A percentile compares a stretch with the other conserved stretches of the same genome.
Conservation (phyloP, 2,329 filamentous ascomycete species). For the Aspergillus brunneoviolaceus region DNA sequence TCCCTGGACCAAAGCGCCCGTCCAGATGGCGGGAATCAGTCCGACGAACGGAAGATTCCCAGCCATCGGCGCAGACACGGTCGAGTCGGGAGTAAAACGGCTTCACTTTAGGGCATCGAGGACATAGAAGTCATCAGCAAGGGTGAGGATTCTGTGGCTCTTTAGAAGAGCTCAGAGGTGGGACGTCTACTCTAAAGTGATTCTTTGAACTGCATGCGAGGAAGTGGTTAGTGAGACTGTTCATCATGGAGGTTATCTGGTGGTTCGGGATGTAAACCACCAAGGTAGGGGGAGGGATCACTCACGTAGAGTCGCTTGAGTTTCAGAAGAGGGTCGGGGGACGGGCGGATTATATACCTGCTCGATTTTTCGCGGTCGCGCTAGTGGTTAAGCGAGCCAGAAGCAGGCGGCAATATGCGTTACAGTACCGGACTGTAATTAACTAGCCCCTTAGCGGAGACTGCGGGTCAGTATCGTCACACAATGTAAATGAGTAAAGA, state of each 20-base stretch:
- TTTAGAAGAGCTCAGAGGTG: conserved; percentile 86
- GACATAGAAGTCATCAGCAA: conserved; percentile 87
- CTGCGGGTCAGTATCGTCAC: too few species aligned
- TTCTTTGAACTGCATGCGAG: conserved; percentile 60
- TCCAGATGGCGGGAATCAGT: conserved; percentile 37
- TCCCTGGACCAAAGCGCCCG: conserved; percentile 65
- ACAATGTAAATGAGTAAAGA: too few species aligned
- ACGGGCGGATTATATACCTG: conserved; percentile 29
- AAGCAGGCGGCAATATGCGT: too few species aligned
- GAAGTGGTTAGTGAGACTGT: conserved; percentile 20
- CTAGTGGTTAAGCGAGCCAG: conserved; percentile 30
- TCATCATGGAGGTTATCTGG: neutral
- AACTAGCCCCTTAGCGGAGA: too few species aligned
- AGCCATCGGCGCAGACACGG: conserved; percentile 12
- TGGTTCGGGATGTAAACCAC: neutral
- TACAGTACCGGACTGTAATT: too few species aligned
- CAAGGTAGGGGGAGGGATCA: conserved; percentile 28
- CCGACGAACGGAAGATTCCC: conserved; percentile 21
- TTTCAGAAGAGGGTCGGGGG: conserved; percentile 29
- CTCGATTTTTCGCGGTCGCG: neutral
- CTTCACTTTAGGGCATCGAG: conserved; percentile 88
- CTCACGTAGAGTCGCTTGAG: conserved; percentile 48
- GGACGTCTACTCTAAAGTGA: conserved; percentile 98
- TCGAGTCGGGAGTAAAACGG: conserved; percentile 54
- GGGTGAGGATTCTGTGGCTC: conserved; percentile 90